A percentile compares a stretch with the other conserved stretches of the same genome.
Evolutionary conservation across 805 yeast species (phyloP).

Genomic region (Barnettozyma vustinii): DNA sequence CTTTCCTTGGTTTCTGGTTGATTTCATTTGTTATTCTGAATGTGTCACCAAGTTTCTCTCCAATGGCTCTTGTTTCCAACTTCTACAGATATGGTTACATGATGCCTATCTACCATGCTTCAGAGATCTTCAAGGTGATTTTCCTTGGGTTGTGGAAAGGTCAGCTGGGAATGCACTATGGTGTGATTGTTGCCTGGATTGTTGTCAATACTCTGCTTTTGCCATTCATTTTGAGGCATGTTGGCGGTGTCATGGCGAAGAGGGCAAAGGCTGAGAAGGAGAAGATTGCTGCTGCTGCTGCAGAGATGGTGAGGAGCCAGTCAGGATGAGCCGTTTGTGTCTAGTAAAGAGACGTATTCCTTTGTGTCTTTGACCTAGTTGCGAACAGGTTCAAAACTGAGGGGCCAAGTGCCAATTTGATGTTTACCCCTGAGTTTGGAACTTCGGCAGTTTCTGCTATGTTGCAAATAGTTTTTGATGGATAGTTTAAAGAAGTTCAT

Average conservation of each 20-base stretch:
- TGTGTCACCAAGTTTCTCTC: slow-evolving; percentile 63
- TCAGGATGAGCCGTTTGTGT: neutral
- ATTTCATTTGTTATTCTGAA: slow-evolving; percentile 65
- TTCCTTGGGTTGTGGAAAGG: slow-evolving; percentile 54
- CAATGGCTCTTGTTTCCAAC: slow-evolving; percentile 52
- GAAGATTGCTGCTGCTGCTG: slow-evolving; percentile 1
- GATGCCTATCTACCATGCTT: slow-evolving; percentile 63
- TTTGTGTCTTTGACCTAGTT: no score
- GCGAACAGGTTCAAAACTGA: neutral
- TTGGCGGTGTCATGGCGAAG: slow-evolving; percentile 33
- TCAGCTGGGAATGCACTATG: slow-evolving; percentile 53
- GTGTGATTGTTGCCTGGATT: slow-evolving; percentile 56
- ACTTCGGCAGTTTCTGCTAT: neutral
- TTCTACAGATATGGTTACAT: slow-evolving; percentile 63
- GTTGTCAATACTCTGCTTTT: slow-evolving; percentile 40
- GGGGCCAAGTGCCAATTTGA: neutral
- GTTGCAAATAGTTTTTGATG: neutral
- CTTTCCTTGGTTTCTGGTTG: slow-evolving; percentile 66
- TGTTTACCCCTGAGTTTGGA: neutral
- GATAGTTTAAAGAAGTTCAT: neutral
- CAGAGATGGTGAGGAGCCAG: neutral
- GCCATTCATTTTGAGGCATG: slow-evolving; percentile 40
- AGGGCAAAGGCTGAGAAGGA: slow-evolving; percentile 15
- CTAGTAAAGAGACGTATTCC: neutral
- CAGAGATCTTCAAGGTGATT: slow-evolving; percentile 54